phyloP scores from a whole-genome alignment of 1,139 yeast species.

The Blastobotrys capitulatus region DNA sequence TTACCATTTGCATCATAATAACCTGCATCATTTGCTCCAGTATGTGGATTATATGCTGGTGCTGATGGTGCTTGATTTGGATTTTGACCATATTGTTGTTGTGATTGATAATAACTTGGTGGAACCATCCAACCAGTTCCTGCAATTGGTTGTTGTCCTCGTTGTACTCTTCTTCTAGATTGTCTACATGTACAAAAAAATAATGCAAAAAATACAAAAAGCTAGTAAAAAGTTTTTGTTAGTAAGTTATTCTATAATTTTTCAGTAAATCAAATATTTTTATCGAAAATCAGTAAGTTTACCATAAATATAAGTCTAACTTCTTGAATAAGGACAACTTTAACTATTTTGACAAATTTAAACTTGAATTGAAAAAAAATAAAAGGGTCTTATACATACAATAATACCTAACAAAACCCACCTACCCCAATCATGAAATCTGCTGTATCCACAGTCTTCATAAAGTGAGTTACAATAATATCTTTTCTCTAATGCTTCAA shows the following conservation, averaged over 20 bases:
- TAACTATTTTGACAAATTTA: too few relatives aligned
- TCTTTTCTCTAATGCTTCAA: background rate
- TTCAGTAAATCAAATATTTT: too few relatives aligned
- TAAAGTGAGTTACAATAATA: constrained; percentile 1
- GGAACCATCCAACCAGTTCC: constrained; percentile 94
- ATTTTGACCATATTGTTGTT: constrained; percentile 47
- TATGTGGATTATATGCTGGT: constrained; percentile 41
- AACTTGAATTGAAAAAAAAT: too few relatives aligned
- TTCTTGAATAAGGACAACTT: too few relatives aligned
- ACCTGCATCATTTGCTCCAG: constrained; percentile 68
- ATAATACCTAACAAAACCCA: constrained; percentile 48
- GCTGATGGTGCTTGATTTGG: constrained; percentile 37
- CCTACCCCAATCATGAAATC: constrained; percentile 37
- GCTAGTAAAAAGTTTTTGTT: too few relatives aligned
- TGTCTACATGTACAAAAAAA: constrained; percentile 39
- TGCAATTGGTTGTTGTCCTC: constrained; percentile 65
- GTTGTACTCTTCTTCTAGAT: constrained; percentile 52
- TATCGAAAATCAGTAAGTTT: too few relatives aligned
- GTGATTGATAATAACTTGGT: constrained; percentile 75
- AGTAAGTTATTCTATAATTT: too few relatives aligned
- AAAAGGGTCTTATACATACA: too few relatives aligned
- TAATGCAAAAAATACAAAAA: constrained; percentile 47
- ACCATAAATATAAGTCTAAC: too few relatives aligned
- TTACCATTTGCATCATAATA: constrained; percentile 69
- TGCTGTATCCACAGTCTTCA: constrained; percentile 12